Percentiles rank a stretch among this genome's conserved stretches.
These are phyloP conservation scores for Pichia phayaonensis DNA, from an alignment of 805 yeast genomes.

Conservation along the genomic window DNA sequence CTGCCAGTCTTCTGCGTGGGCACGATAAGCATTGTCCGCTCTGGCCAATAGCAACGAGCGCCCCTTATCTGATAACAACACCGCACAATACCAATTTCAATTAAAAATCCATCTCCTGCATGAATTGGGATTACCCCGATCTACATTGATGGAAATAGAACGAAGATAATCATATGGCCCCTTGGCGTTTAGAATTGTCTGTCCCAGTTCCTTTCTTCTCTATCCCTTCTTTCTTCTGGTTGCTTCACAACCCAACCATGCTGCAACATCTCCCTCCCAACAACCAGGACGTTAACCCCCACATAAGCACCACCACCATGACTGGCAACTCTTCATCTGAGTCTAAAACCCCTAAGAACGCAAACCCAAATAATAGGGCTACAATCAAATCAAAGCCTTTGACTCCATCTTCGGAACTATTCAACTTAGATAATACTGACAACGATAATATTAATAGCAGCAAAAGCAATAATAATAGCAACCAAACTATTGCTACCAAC, in stretches of 20 bases:
- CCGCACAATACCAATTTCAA: too few species aligned
- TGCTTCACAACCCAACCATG: neutral
- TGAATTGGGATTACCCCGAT: too few species aligned
- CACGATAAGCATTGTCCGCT: too few species aligned
- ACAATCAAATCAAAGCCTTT: neutral
- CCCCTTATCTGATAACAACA: neutral
- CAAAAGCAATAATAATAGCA: neutral
- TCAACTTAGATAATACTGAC: neutral
- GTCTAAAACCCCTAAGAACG: neutral
- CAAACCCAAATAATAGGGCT: neutral
- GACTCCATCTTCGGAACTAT: conserved; percentile 4
- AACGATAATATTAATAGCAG: neutral
- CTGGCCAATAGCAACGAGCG: neutral
- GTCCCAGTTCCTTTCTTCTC: neutral
- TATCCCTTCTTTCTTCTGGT: neutral
- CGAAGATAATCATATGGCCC: too few species aligned
- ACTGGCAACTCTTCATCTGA: neutral
- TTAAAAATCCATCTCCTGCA: too few species aligned
- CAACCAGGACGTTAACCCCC: neutral
- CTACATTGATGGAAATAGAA: too few species aligned
- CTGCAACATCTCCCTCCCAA: neutral
- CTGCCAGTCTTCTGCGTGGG: too few species aligned
- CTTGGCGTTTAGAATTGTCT: too few species aligned
- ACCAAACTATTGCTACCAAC: neutral
- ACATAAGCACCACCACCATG: neutral